Evolutionary conservation across 164 flowering plant species (phyloP), one percentile per base, ranked within the genome.

Genomic region (Vitis rotundifolia): DNA sequence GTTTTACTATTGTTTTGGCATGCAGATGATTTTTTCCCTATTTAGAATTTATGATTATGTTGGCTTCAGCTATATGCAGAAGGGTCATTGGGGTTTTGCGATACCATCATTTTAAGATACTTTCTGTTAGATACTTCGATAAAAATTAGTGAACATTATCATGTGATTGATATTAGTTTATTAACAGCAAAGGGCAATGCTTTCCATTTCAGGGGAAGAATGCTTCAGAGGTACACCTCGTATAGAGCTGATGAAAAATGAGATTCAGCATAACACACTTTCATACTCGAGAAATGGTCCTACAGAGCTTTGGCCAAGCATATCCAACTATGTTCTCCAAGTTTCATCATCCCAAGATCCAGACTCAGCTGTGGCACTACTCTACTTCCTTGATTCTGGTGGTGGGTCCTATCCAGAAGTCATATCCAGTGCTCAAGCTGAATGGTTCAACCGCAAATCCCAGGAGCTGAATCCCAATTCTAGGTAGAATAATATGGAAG

Each of bases 351-450:
- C 85, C 1, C 70, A 78, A 0, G 71, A 83, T 70, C 64, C 77
- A 10, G 49, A 80, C 29, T 52, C 68, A 62, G 80, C 88, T 0
- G 73, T 86, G 19, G 89, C 80, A 3, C 80, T 75, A 55, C 78
- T 92, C 54, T 92, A 94, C 77, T 91, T 94, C 72, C 78, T 94
- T 2, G 98, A 94, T 82, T 91, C 97, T 50, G 98, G 98, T 54
- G 97, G 98, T 51, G 98, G 97, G 3, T 85, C 95, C 8, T 94
- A 91, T 59, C 97, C 99, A 10, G 87, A 91, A 78, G 87, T 94
- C 54, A 87, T 94, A 72, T 91, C 97, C 13, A 79, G 57, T 68
- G 84, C 91, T 16, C 99, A 94, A 82, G 88, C 78, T n/a, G 82
- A 74, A 60, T 94, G 99, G 99, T 88, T 92, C 63, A 64, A 68